These are phyloP conservation scores for Zarea fungicola DNA, from an alignment of 2,329 filamentous ascomycete species.

Conservation along the genomic window DNA sequence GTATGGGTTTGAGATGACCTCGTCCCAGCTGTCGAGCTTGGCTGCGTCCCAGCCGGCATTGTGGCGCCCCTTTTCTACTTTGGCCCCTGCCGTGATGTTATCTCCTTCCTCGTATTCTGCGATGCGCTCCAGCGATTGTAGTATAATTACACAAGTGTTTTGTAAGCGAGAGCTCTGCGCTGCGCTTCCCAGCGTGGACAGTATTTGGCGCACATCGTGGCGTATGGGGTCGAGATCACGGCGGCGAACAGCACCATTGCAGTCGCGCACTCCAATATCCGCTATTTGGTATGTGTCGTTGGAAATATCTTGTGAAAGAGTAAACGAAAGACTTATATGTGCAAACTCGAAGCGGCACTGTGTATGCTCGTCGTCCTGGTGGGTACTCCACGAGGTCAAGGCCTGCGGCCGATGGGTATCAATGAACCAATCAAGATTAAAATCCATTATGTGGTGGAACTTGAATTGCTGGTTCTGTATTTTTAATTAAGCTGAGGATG, in stretches of 20 bases:
- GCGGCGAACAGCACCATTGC: background rate
- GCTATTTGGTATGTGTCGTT: background rate
- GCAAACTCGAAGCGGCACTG: background rate
- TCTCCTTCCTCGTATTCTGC: constrained; percentile 2
- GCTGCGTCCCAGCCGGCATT: constrained; percentile 12
- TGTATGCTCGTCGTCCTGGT: background rate
- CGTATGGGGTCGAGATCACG: constrained; percentile 16
- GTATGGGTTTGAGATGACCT: constrained; percentile 16
- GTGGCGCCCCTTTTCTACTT: background rate
- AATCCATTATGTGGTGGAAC: background rate
- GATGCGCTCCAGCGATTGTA: constrained; percentile 18
- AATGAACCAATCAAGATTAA: background rate
- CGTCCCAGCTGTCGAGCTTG: constrained; percentile 14
- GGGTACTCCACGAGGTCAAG: background rate
- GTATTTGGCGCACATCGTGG: constrained; percentile 14
- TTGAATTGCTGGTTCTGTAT: too few species aligned
- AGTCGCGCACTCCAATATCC: background rate
- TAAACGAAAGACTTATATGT: background rate
- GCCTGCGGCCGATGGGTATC: background rate
- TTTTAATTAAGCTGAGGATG: too few species aligned
- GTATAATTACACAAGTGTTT: constrained; percentile 14
- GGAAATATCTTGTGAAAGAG: background rate
- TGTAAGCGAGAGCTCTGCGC: constrained; percentile 4
- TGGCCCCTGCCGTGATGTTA: too few species aligned
- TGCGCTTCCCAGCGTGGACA: too few species aligned